Conservation (phyloP, 225 moss, liverwort and hornwort species). For the Polytrichum commune region DNA sequence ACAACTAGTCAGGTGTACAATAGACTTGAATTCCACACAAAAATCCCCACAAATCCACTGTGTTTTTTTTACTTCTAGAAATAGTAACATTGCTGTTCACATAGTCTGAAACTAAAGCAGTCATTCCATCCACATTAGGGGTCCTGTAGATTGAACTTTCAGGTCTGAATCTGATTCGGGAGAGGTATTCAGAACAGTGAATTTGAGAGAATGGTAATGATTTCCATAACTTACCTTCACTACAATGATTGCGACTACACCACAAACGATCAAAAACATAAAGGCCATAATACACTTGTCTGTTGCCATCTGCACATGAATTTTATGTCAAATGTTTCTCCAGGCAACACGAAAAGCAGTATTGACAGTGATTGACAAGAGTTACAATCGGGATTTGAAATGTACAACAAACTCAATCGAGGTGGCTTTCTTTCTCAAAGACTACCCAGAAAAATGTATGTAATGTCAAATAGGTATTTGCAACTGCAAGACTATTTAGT, state of each 20-base stretch:
- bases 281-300: constrained; percentile 91
- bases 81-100: background rate
- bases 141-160: background rate
- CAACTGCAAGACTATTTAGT: background rate
- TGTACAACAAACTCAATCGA: background rate
- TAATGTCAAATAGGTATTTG: background rate
- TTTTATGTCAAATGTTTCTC: background rate
- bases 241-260: constrained; percentile 79
- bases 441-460: background rate
- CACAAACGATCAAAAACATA: constrained; percentile 77
- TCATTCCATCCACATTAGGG: too few relatives aligned
- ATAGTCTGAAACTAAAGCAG: background rate
- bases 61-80: background rate
- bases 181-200: background rate
- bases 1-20: background rate
- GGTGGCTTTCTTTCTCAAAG: background rate
- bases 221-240: constrained; percentile 55
- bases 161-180: background rate
- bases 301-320: constrained; percentile 71
- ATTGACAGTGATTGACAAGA: background rate
- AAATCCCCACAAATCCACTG: background rate
- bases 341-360: background rate
- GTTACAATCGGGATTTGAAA: background rate
- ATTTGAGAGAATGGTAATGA: background rate
- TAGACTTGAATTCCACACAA: background rate